Base-by-base conservation (phyloP, 208 protist genomes). In the Leishmania guyanensis region DNA sequence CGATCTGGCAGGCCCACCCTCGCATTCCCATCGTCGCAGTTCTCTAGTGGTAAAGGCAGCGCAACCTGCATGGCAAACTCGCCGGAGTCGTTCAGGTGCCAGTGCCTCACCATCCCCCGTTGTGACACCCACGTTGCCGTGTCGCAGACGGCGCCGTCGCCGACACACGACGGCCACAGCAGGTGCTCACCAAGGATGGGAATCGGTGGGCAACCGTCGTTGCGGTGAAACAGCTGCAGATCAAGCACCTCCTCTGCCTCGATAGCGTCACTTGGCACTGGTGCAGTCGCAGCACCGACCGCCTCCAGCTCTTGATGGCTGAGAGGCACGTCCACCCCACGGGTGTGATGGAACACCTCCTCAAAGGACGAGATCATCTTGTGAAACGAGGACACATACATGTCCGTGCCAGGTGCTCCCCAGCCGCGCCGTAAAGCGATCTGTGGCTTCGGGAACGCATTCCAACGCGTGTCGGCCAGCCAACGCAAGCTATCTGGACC, bases 51-150 rank as follows among this genome's bases (percentile, higher is more conserved):
- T 6, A 96, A 70, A 2, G 92, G 92, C 36, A 98, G 86, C 5
- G 88, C 94, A 20, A 89, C 92, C 77, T 98, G 93, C 77, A 95
- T 81, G 46, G 94, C 92, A 70, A 98, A 95, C 81, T 98, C 94
- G 6, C 95, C 96, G 12, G 84, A 94, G 88, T 98, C 96, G 83
- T 98, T 94, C 48, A 98, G 84, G 81, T 97, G 94, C 95, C 96
- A 98, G 89, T 93, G 95, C 0, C 92, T 94, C 39, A 93, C 62
- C 43, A 91, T 91, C 1, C 92, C 93, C 20, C 85, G 81, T 74
- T 97, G 92, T 9, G 95, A 96, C 26, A 95, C 79, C 69, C 88
- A 88, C 29, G 95, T 98, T 39, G 95, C 94, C 53, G 92, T 92
- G 75, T 97, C 95, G 77, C 93, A 93, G 29, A 95, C 85, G 22